A percentile compares a stretch with the other conserved stretches of the same genome.
phyloP scores from a whole-genome alignment of 768 basidiomycete species.

The Hemileccinum impolitum region DNA sequence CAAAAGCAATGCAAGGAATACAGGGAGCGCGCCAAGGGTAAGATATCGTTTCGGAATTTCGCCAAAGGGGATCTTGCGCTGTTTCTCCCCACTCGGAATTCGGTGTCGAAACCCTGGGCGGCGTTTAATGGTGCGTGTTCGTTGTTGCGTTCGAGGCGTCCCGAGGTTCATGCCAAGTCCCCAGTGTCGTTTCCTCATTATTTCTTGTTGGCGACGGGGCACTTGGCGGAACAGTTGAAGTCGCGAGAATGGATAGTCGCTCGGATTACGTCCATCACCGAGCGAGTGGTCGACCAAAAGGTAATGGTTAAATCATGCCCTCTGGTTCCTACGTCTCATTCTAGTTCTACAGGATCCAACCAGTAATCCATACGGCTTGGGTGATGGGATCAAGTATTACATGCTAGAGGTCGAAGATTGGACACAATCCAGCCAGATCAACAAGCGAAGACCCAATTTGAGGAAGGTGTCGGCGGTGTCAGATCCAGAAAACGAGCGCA shows the following conservation, averaged over 20 bases:
- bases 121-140: slow-evolving; percentile 85
- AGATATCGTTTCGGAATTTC: slow-evolving; percentile 96
- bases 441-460: slow-evolving; percentile 54
- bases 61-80: slow-evolving; percentile 92
- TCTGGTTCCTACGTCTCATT: slow-evolving; percentile 1
- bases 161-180: neutral
- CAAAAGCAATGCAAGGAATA: slow-evolving; percentile 97
- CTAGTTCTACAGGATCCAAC: slow-evolving; percentile 56
- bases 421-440: slow-evolving; percentile 67
- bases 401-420: slow-evolving; percentile 94
- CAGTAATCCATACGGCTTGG: slow-evolving; percentile 86
- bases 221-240: slow-evolving; percentile 85
- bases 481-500: slow-evolving; percentile 40
- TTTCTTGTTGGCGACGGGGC: slow-evolving; percentile 86
- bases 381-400: slow-evolving; percentile 88
- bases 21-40: slow-evolving; percentile 90
- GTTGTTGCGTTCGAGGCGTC: neutral
- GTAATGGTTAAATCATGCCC: slow-evolving; percentile 34
- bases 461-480: slow-evolving; percentile 45
- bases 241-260: slow-evolving; percentile 95
- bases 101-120: slow-evolving; percentile 92
- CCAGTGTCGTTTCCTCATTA: slow-evolving; percentile 96
- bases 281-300: slow-evolving; percentile 77
- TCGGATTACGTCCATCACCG: slow-evolving; percentile 83
- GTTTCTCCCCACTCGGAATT: slow-evolving; percentile 94